phyloP scores from a whole-genome alignment of 306 rosid species.

The Trifolium fragiferum region DNA sequence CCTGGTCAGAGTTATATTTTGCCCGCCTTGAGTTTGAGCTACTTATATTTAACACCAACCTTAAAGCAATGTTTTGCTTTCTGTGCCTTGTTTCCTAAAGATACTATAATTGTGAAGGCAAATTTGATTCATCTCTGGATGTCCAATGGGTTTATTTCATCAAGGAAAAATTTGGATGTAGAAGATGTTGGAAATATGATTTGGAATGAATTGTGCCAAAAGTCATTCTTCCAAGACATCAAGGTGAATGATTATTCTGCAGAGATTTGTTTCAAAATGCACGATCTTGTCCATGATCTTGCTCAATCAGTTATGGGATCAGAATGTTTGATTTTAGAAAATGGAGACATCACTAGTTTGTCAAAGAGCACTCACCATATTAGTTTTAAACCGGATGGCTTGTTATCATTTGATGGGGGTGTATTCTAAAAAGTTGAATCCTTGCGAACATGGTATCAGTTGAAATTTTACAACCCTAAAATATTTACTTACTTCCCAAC shows the following conservation, averaged over 20 bases:
- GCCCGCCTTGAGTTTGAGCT: constrained; percentile 13
- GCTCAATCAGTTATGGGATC: background rate
- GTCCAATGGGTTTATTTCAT: background rate
- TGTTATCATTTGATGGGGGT: background rate
- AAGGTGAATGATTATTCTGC: background rate
- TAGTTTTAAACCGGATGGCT: background rate
- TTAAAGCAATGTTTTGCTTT: background rate
- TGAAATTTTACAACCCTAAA: background rate
- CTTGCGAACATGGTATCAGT: background rate
- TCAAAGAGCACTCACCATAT: constrained; percentile 12
- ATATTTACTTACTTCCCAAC: background rate
- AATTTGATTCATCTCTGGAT: constrained; percentile 13
- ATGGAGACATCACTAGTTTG: background rate
- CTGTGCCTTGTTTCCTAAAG: constrained; percentile 13
- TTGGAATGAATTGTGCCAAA: constrained; percentile 16
- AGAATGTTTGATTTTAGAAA: background rate
- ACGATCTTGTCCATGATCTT: constrained; percentile 24
- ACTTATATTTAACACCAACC: constrained; percentile 4
- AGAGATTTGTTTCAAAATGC: background rate
- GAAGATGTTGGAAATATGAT: background rate
- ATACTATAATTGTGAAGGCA: background rate
- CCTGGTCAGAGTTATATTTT: background rate
- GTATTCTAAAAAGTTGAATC: background rate
- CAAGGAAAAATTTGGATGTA: background rate
- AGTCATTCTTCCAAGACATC: constrained; percentile 3